phyloP scores from a whole-genome alignment of 2,329 filamentous ascomycete genomes.

The Stylonectria norvegica region DNA sequence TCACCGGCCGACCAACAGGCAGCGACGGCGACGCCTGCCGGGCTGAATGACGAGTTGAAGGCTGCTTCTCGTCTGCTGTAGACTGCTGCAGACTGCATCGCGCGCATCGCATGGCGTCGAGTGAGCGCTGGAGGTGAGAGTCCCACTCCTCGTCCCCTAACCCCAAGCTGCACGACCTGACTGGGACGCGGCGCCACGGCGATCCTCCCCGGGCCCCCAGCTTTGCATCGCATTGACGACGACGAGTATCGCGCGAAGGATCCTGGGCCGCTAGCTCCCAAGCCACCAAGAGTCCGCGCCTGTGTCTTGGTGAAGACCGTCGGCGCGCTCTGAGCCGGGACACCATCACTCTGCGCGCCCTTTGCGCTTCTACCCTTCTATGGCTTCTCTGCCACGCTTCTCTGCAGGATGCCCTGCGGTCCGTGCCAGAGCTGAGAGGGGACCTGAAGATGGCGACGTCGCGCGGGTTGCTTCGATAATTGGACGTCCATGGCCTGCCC shows the following conservation, averaged over 20 bases:
- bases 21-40: slow-evolving; percentile 4
- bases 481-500: slow-evolving; percentile 4
- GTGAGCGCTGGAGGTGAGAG: not conserved
- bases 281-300: slow-evolving; percentile 8
- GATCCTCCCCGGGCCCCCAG: slow-evolving; percentile 14
- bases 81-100: no score
- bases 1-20: slow-evolving; percentile 5
- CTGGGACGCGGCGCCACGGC: slow-evolving; percentile 13
- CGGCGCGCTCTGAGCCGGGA: not conserved
- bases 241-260: slow-evolving; percentile 3
- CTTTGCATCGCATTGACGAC: slow-evolving; percentile 8
- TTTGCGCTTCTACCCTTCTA: no score
- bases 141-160: no score
- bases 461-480: not conserved
- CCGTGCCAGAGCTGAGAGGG: slow-evolving; percentile 18
- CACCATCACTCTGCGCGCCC: no score
- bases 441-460: not conserved
- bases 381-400: no score
- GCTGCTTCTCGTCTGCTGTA: no score
- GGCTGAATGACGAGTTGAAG: slow-evolving; percentile 20
- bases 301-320: slow-evolving; percentile 4
- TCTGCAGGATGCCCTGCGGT: slow-evolving; percentile 18
- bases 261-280: slow-evolving; percentile 5
- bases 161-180: no score
- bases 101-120: not conserved